Base-by-base conservation (phyloP, 208 protist species). In the Crithidia bombi region DNA sequence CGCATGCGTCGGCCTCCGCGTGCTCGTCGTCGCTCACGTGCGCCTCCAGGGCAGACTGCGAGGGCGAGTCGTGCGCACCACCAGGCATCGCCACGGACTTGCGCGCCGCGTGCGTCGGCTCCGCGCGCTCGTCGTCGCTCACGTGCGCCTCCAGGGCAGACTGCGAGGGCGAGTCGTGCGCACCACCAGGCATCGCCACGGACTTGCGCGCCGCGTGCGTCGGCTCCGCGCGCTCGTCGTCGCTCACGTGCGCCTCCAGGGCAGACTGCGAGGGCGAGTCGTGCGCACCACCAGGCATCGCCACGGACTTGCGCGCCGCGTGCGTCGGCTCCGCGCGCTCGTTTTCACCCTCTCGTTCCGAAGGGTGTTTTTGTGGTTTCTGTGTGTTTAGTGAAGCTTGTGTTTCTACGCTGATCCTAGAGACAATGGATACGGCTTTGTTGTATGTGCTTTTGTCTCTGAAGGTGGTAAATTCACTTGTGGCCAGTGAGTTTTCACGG, bases 291-390 rank as follows among this genome's bases (percentile, higher is more conserved):
- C 4, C 50, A 19, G 50, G 50, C 50, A 59, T 38, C 30, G 35
- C 57, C 6, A 64, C 57, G 41, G 57, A 64, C 57, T 39, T 39
- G 33, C 39, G 39, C 21, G 57, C 36, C 3, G 10, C 57, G 23
- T 32, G 57, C 30, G 33, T 44, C 39, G 39, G 39, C 59, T 39
- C 59, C 28, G n/a, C 44, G 43, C 21, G 59, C 59, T 65, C 59
- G 59, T 41, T 44, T 17, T 54, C 28, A 32, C 43, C 28, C 50
- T 55, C 50, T 10, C 28, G 50, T 28, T 55, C 28, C 50, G 50
- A 33, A 3, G 28, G 25, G 14, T 6, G 21, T 5, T 5, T 19
- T 47, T 4, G 43, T 47, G 17, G 43, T 47, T 6, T 5, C 21
- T 32, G 23, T 26, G 10, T 50, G 44, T 19, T 54, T 17, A 32